A percentile compares a stretch with the other conserved stretches of the same genome.
Conservation (phyloP, 257 asterid genomes). For the Gentiana dahurica region DNA sequence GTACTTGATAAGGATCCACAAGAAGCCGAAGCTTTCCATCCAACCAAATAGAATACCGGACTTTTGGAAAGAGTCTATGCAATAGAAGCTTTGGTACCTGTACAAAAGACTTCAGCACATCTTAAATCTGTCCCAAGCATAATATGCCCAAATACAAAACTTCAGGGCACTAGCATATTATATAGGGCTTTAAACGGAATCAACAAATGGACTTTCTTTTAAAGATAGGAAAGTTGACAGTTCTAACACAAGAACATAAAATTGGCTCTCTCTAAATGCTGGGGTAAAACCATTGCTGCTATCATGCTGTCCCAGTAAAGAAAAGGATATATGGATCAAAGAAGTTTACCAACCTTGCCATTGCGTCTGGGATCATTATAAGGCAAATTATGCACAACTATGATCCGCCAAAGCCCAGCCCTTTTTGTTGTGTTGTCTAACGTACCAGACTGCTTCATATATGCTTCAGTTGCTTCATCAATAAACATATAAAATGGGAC, state of each 20-base stretch:
- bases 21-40: slow-evolving; percentile 95
- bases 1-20: slow-evolving; percentile 90
- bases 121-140: slow-evolving; percentile 3
- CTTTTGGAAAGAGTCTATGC: slow-evolving; percentile 89
- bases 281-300: neutral
- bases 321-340: slow-evolving; percentile 1
- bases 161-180: neutral
- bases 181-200: no score
- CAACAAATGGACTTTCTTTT: no score
- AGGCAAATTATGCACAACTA: slow-evolving; percentile 80
- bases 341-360: slow-evolving; percentile 60
- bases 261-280: neutral
- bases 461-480: slow-evolving; percentile 87
- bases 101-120: slow-evolving; percentile 16
- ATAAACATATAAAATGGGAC: slow-evolving; percentile 83
- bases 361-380: slow-evolving; percentile 83
- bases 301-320: neutral
- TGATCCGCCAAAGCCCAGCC: slow-evolving; percentile 85
- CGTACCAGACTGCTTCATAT: slow-evolving; percentile 51
- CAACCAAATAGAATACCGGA: slow-evolving; percentile 87
- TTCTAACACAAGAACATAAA: neutral
- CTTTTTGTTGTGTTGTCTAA: slow-evolving; percentile 44
- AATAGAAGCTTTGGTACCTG: slow-evolving; percentile 92
- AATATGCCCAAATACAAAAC: neutral
- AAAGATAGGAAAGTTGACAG: no score